Conservation (phyloP, 495 filamentous ascomycete genomes). For the Aspergillus bertholletiae region DNA sequence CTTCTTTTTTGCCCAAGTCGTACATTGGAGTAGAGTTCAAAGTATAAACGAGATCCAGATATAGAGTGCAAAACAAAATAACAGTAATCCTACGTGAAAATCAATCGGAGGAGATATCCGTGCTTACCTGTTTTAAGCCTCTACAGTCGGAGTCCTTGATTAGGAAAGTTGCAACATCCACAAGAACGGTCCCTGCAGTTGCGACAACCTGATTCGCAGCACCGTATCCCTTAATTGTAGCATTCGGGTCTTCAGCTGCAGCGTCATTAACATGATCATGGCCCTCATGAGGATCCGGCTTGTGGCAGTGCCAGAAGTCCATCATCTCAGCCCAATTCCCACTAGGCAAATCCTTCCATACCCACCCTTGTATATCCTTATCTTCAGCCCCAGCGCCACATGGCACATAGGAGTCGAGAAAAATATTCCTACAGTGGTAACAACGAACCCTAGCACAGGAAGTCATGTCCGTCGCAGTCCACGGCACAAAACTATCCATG, state of each 20-base stretch:
- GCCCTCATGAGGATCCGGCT: slow-evolving; percentile 58
- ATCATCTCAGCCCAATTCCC: slow-evolving; percentile 99
- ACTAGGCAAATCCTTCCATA: slow-evolving; percentile 94
- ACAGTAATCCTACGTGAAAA: slow-evolving; percentile 13
- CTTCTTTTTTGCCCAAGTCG: slow-evolving; percentile 66
- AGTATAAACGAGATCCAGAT: not conserved
- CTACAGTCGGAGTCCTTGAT: slow-evolving; percentile 61
- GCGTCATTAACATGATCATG: slow-evolving; percentile 27
- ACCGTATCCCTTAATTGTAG: slow-evolving; percentile 67
- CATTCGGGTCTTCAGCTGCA: slow-evolving; percentile 33
- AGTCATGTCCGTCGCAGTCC: slow-evolving; percentile 66
- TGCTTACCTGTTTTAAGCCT: slow-evolving; percentile 58
- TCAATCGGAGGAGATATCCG: slow-evolving; percentile 15
- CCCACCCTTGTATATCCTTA: slow-evolving; percentile 18
- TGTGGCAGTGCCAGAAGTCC: slow-evolving; percentile 99
- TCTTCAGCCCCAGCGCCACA: not conserved
- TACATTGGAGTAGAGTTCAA: not conserved
- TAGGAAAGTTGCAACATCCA: slow-evolving; percentile 75
- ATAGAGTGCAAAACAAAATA: slow-evolving; percentile 1
- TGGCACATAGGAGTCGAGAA: slow-evolving; percentile 24
- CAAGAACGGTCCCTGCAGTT: slow-evolving; percentile 61
- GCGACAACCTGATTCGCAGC: slow-evolving; percentile 67
- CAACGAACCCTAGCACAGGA: slow-evolving; percentile 57
- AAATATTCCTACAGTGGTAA: slow-evolving; percentile 47
- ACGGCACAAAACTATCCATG: slow-evolving; percentile 54